Percentiles rank a stretch among this genome's conserved stretches.
Evolutionary conservation across 768 basidiomycete species (phyloP).

Genomic region (Mycena albidolilacea): DNA sequence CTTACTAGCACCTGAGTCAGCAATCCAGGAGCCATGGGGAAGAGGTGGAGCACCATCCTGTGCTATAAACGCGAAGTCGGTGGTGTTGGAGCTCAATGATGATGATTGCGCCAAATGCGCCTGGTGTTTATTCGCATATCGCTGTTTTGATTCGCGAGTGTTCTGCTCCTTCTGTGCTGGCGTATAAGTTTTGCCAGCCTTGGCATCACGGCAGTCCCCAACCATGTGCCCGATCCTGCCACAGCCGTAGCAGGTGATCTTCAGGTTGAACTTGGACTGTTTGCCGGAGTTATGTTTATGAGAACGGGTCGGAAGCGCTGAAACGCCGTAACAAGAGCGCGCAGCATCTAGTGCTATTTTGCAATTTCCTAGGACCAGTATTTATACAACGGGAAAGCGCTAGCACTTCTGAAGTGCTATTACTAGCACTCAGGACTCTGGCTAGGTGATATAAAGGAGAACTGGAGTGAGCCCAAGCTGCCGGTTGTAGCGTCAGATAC

Average conservation of each 20-base stretch:
- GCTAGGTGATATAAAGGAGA: too few relatives aligned
- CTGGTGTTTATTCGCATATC: background rate
- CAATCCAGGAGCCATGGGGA: background rate
- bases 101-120: constrained; percentile 4
- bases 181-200: constrained; percentile 19
- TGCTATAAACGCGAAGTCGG: constrained; percentile 19
- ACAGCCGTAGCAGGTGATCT: constrained; percentile 11
- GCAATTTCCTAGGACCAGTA: too few relatives aligned
- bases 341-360: too few relatives aligned
- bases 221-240: constrained; percentile 23
- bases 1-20: constrained; percentile 1
- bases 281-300: constrained; percentile 11
- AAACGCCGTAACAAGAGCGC: constrained; percentile 17
- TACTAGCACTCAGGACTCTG: too few relatives aligned
- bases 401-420: too few relatives aligned
- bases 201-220: too few relatives aligned
- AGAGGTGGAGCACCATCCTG: constrained; percentile 1
- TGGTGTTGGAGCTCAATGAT: background rate
- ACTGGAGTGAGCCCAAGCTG: too few relatives aligned
- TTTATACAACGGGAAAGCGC: too few relatives aligned
- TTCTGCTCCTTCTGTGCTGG: constrained; percentile 21
- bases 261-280: background rate
- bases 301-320: constrained; percentile 13
- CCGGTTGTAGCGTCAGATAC: too few relatives aligned
- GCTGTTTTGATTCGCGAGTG: background rate